A percentile compares a stretch with the other conserved stretches of the same genome.
Evolutionary conservation across 495 filamentous ascomycete genomes (phyloP).

Genomic region (Annulohypoxylon maeteangense): DNA sequence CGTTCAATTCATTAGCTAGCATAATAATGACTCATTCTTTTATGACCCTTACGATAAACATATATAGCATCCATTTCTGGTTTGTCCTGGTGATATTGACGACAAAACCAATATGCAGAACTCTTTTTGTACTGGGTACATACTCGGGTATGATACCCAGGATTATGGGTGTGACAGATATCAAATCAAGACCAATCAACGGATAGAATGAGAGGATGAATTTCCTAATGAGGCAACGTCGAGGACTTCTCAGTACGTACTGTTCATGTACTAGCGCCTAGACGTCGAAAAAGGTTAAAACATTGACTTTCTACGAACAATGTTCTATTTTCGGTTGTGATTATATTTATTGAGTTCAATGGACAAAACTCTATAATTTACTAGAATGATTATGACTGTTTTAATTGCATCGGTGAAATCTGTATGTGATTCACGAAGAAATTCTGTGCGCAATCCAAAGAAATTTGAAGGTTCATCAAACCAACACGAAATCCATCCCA

Average conservation of each 20-base stretch:
- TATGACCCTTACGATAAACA: not conserved
- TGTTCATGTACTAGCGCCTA: not conserved
- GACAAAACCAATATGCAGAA: not conserved
- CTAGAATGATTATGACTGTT: not conserved
- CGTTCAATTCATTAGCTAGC: not conserved
- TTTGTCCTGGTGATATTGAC: not conserved
- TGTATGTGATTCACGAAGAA: no score
- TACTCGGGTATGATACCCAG: not conserved
- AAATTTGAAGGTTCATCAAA: no score
- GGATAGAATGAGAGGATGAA: not conserved
- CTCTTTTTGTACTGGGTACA: not conserved
- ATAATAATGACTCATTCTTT: not conserved
- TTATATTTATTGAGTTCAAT: no score
- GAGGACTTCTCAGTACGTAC: not conserved
- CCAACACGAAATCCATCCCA: no score
- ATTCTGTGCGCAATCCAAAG: no score
- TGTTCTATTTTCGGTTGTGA: no score
- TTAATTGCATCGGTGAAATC: not conserved
- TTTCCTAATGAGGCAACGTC: conserved; percentile 5
- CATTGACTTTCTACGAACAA: no score
- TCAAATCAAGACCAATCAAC: not conserved
- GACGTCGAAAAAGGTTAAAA: no score
- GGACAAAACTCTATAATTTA: no score
- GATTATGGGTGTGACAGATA: not conserved
- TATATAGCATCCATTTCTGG: not conserved